Evolutionary conservation across 2,329 filamentous ascomycete genomes (phyloP).

Genomic region (Cucurbitaria berberidis): DNA sequence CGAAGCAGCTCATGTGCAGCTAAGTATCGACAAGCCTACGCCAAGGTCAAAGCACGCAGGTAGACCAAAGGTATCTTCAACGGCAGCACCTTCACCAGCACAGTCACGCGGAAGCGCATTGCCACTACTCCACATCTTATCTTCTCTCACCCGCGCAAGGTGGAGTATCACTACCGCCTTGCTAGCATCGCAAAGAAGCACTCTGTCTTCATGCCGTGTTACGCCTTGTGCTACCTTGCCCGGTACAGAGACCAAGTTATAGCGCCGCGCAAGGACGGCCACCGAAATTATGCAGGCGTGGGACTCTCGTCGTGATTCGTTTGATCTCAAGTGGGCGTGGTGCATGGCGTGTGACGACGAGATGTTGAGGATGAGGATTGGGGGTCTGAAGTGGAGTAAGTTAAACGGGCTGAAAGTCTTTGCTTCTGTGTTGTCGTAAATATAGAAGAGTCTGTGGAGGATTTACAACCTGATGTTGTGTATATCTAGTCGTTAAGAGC

Average conservation of each 20-base stretch:
- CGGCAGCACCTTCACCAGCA: slow-evolving; percentile 9
- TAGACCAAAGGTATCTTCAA: slow-evolving; percentile 4
- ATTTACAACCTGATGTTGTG: too few relatives aligned
- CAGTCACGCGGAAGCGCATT: background rate
- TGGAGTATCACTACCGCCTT: background rate
- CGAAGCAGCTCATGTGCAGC: too few relatives aligned
- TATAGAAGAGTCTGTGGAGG: too few relatives aligned
- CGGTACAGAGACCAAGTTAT: background rate
- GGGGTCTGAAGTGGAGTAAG: background rate
- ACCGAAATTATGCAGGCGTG: background rate
- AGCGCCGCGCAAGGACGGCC: background rate
- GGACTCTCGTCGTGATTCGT: background rate
- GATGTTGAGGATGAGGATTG: background rate
- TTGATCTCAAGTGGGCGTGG: background rate
- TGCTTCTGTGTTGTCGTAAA: too few relatives aligned
- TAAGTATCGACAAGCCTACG: background rate
- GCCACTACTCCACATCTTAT: background rate
- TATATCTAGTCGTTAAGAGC: too few relatives aligned
- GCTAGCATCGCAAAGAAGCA: background rate
- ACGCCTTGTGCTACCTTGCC: background rate
- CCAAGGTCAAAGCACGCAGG: background rate
- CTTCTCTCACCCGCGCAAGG: background rate
- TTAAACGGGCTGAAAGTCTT: too few relatives aligned
- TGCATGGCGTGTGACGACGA: background rate
- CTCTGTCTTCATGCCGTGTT: background rate